Evolutionary conservation across 169 alveolate genomes (phyloP).

Genomic region (Besnoitia besnoiti): DNA sequence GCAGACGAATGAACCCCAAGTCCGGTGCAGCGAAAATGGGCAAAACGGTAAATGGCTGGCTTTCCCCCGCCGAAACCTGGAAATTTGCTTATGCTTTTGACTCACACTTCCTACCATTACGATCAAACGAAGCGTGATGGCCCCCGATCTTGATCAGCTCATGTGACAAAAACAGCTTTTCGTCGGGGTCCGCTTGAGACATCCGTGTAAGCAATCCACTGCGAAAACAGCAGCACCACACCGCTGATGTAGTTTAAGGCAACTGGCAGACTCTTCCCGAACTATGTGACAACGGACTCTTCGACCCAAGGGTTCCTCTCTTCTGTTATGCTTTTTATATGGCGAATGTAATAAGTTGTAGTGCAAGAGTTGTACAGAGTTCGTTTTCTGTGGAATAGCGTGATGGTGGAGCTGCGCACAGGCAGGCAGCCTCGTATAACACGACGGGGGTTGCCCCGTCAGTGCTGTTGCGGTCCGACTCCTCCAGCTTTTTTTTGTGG

Average conservation of each 20-base stretch:
- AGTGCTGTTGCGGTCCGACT: conserved; percentile 28
- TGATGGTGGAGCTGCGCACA: conserved; percentile 12
- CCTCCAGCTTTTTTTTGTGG: conserved; percentile 16
- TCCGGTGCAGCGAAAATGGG: too few species aligned
- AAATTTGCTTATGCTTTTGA: too few species aligned
- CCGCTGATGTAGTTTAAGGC: too few species aligned
- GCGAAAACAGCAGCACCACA: too few species aligned
- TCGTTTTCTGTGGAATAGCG: background rate
- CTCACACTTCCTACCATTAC: background rate
- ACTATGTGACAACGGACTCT: too few species aligned
- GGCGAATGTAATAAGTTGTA: background rate
- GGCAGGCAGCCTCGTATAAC: background rate
- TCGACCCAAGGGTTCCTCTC: too few species aligned
- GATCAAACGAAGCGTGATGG: background rate
- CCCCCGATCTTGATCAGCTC: background rate
- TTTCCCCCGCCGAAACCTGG: too few species aligned
- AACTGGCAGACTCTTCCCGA: too few species aligned
- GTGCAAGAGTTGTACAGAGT: background rate
- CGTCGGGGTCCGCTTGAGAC: background rate
- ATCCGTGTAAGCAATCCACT: background rate
- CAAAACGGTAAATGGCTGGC: too few species aligned
- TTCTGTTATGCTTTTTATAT: background rate
- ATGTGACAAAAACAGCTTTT: background rate
- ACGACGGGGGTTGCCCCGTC: conserved; percentile 36
- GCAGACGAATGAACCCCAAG: too few species aligned